Evolutionary conservation across 345 rosid species (phyloP).

Genomic region (Odontarrhena argentea): DNA sequence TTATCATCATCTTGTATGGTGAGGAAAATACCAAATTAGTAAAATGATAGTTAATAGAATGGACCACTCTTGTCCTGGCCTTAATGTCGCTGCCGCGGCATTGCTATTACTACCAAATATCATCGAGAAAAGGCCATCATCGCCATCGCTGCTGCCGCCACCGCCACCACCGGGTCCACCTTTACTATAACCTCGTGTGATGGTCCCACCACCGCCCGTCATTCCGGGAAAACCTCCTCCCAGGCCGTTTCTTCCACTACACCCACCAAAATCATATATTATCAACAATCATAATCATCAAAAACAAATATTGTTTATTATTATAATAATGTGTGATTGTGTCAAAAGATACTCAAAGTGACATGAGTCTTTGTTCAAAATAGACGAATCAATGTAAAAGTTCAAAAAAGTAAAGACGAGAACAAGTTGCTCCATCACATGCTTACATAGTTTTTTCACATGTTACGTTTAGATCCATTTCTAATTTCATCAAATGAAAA

Average conservation of each 20-base stretch:
- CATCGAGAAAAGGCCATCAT: slow-evolving; percentile 59
- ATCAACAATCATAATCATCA: slow-evolving; percentile 26
- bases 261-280: slow-evolving; percentile 22
- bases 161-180: slow-evolving; percentile 47
- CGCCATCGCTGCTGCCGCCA: slow-evolving; percentile 45
- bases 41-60: slow-evolving; percentile 22
- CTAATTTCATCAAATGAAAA: background rate
- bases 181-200: slow-evolving; percentile 53
- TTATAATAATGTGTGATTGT: background rate
- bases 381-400: slow-evolving; percentile 34
- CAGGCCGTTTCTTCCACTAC: slow-evolving; percentile 50
- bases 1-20: slow-evolving; percentile 43
- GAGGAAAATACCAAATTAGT: slow-evolving; percentile 42
- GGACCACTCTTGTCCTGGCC: slow-evolving; percentile 30
- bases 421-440: slow-evolving; percentile 37
- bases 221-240: slow-evolving; percentile 39
- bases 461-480: slow-evolving; percentile 15
- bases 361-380: slow-evolving; percentile 29
- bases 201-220: slow-evolving; percentile 42
- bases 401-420: slow-evolving; percentile 33
- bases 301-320: background rate
- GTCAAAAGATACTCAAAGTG: slow-evolving; percentile 29
- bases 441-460: slow-evolving; percentile 13
- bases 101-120: slow-evolving; percentile 64
- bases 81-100: slow-evolving; percentile 37